A percentile compares a stretch with the other conserved stretches of the same genome.
phyloP scores from a whole-genome alignment of 768 basidiomycete species.

The Hemileccinum impolitum region DNA sequence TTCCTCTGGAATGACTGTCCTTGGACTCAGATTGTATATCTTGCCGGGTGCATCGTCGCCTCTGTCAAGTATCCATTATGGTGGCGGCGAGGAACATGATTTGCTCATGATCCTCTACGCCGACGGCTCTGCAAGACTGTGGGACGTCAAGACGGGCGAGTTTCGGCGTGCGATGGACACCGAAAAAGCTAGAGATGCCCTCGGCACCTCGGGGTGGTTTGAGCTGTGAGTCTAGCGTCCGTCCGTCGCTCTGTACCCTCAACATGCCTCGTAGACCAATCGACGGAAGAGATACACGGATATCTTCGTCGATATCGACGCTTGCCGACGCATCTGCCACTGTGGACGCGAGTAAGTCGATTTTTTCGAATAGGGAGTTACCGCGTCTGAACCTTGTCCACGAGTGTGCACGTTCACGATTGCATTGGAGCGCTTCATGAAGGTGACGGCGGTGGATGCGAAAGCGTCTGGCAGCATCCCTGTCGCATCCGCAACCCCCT shows the following conservation, averaged over 20 bases:
- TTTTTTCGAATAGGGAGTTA: slow-evolving; percentile 10
- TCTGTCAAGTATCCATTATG: slow-evolving; percentile 58
- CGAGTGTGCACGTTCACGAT: slow-evolving; percentile 49
- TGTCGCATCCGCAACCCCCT: slow-evolving; percentile 33
- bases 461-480: slow-evolving; percentile 49
- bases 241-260: neutral
- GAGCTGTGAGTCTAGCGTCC: slow-evolving; percentile 48
- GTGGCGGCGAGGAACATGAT: slow-evolving; percentile 44
- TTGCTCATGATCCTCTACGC: slow-evolving; percentile 75
- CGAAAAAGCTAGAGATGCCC: slow-evolving; percentile 74
- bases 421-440: slow-evolving; percentile 50
- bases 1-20: neutral
- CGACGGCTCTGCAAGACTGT: slow-evolving; percentile 75
- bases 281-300: slow-evolving; percentile 24
- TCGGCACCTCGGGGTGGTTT: slow-evolving; percentile 71
- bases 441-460: slow-evolving; percentile 45
- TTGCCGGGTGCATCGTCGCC: slow-evolving; percentile 80
- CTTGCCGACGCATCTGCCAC: slow-evolving; percentile 18
- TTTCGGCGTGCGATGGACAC: slow-evolving; percentile 79
- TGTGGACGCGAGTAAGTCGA: slow-evolving; percentile 22
- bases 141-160: slow-evolving; percentile 82
- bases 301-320: slow-evolving; percentile 24
- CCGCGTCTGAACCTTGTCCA: slow-evolving; percentile 20
- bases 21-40: slow-evolving; percentile 57
- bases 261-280: slow-evolving; percentile 18